Conservation (phyloP, 2,329 filamentous ascomycete genomes). For the Akanthomyces lecanii region DNA sequence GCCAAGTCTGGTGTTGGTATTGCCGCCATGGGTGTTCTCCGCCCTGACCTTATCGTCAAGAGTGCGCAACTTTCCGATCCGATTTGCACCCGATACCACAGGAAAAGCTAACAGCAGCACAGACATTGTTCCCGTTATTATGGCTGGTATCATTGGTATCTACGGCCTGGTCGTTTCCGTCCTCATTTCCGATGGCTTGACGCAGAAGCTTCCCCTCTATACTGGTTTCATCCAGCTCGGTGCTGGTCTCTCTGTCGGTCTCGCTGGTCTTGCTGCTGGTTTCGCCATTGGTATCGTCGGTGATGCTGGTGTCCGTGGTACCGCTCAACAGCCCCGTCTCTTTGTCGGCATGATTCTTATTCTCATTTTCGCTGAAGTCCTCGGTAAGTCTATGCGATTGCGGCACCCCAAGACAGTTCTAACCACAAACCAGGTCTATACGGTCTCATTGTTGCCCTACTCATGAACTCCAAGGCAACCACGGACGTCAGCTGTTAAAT, state of each 20-base stretch:
- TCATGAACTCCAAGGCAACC: constrained; percentile 96
- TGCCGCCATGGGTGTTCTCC: constrained; percentile 94
- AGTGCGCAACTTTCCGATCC: constrained; percentile 57
- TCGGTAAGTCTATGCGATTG: constrained; percentile 61
- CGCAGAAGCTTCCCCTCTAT: constrained; percentile 69
- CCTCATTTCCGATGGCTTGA: constrained; percentile 75
- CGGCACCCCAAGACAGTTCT: not conserved
- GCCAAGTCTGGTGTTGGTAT: constrained; percentile 99
- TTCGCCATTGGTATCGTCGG: constrained; percentile 86
- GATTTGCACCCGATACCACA: not conserved
- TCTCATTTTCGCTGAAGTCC: constrained; percentile 98
- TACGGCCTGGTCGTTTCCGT: constrained; percentile 89
- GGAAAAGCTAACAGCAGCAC: constrained; percentile 20
- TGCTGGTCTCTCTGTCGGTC: constrained; percentile 76
- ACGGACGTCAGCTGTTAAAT: constrained; percentile 60
- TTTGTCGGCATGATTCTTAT: constrained; percentile 99
- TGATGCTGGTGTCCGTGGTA: constrained; percentile 84
- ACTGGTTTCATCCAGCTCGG: constrained; percentile 83
- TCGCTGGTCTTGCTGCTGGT: constrained; percentile 77
- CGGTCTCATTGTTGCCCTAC: constrained; percentile 94
- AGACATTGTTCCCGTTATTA: constrained; percentile 99
- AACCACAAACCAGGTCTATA: constrained; percentile 70
- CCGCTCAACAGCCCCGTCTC: constrained; percentile 76
- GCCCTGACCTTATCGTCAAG: constrained; percentile 98
- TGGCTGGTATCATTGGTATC: constrained; percentile 99